Conservation (phyloP, 805 yeast species). For the Yamadazyma olivae region DNA sequence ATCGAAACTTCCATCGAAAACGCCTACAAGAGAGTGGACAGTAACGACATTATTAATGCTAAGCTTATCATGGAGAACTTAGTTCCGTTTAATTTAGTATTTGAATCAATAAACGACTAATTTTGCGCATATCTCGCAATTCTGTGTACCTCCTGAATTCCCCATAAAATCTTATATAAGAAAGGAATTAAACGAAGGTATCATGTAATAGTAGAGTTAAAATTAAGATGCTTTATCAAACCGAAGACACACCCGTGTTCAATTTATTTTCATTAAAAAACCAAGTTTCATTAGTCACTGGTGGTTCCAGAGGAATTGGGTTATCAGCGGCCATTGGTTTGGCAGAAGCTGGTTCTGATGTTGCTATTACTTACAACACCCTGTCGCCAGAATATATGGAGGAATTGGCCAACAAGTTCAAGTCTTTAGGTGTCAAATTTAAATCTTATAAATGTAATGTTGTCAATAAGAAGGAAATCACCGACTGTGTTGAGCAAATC, state of each 20-base stretch:
- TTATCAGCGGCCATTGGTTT: conserved; percentile 42
- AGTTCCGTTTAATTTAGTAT: not conserved
- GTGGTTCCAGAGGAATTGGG: conserved; percentile 47
- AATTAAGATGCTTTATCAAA: conserved; percentile 13
- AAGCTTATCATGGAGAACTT: conserved; percentile 21
- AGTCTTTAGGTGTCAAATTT: conserved; percentile 11
- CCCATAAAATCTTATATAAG: too few species aligned
- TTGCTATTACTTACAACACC: conserved; percentile 31
- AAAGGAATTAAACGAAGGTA: too few species aligned
- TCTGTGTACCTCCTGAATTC: too few species aligned
- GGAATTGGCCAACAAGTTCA: conserved; percentile 9
- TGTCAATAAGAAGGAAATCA: conserved; percentile 31
- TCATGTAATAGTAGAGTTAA: too few species aligned
- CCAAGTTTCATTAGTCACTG: conserved; percentile 39
- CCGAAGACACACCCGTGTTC: conserved; percentile 19
- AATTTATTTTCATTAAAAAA: conserved; percentile 38
- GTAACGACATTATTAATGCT: conserved; percentile 68
- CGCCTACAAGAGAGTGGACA: conserved; percentile 50
- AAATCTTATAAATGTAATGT: conserved; percentile 44
- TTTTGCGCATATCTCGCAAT: too few species aligned
- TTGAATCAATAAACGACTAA: too few species aligned
- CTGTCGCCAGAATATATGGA: conserved; percentile 9
- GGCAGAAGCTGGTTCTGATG: conserved; percentile 40
- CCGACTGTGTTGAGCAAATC: conserved; percentile 26
- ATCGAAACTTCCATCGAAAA: conserved; percentile 43